Percentiles rank a stretch among this genome's conserved stretches.
These are phyloP conservation scores for Yarrowia porcina DNA, from an alignment of 805 yeast genomes.

Conservation along the genomic window DNA sequence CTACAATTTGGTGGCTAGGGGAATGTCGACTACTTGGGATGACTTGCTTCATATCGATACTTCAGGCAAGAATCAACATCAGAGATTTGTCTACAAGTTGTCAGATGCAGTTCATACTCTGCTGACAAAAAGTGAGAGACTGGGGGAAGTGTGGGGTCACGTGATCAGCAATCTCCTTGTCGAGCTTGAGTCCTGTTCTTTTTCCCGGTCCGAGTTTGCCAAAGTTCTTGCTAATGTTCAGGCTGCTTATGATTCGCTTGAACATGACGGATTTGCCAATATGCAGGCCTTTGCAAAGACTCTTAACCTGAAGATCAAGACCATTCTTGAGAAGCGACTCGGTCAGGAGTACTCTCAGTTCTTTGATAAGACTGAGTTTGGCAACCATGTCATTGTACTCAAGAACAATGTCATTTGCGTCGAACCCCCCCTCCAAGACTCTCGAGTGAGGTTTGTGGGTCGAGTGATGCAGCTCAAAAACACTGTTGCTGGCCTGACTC, in stretches of 20 bases:
- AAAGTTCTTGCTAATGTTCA: not conserved
- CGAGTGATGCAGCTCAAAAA: not conserved
- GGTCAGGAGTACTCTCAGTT: constrained; percentile 6
- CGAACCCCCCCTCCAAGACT: constrained; percentile 19
- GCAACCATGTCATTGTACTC: constrained; percentile 10
- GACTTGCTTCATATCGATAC: constrained; percentile 50
- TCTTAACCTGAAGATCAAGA: not conserved
- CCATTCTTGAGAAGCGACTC: not conserved
- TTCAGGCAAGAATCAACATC: constrained; percentile 37
- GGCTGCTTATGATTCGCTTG: constrained; percentile 10
- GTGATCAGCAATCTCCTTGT: constrained; percentile 33
- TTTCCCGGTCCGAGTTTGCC: constrained; percentile 30
- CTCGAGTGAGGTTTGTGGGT: not conserved
- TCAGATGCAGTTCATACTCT: constrained; percentile 39
- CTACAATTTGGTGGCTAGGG: constrained; percentile 27
- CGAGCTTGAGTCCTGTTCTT: constrained; percentile 36
- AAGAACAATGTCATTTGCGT: constrained; percentile 17
- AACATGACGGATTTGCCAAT: constrained; percentile 11
- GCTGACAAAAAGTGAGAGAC: constrained; percentile 29
- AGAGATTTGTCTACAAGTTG: constrained; percentile 37
- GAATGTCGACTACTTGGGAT: constrained; percentile 52
- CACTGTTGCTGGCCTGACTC: not conserved
- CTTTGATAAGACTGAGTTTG: not conserved
- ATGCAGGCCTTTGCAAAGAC: constrained; percentile 19
- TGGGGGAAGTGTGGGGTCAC: constrained; percentile 35